These are phyloP conservation scores for Macrocybe sp. DNA, from an alignment of 1,284 basidiomycete species.

Conservation along the genomic window DNA sequence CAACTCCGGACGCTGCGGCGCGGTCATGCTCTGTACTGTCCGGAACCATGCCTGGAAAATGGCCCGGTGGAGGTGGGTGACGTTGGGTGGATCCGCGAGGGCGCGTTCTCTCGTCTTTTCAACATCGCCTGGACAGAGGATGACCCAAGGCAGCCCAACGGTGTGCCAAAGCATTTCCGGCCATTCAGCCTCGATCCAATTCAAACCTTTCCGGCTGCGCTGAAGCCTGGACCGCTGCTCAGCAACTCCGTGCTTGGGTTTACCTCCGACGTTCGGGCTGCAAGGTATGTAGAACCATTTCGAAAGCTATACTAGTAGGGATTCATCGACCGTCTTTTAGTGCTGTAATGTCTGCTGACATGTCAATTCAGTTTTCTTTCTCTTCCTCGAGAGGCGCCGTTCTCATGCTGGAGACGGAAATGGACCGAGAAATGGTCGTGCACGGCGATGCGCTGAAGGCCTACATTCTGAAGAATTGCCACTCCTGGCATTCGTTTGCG, in stretches of 20 bases:
- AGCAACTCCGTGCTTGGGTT: conserved; percentile 7
- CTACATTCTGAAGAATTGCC: neutral
- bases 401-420: conserved; percentile 6
- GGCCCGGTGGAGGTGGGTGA: conserved; percentile 10
- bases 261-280: conserved; percentile 2
- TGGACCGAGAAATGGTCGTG: conserved; percentile 2
- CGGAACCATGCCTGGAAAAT: conserved; percentile 8
- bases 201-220: conserved; percentile 2
- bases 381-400: conserved; percentile 8
- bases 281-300: conserved; percentile 1
- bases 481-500: conserved; percentile 1
- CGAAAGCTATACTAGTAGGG: neutral
- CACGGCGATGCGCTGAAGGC: conserved; percentile 1
- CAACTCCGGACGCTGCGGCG: conserved; percentile 6
- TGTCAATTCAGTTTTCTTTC: conserved; percentile 7
- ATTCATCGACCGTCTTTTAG: neutral
- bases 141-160: conserved; percentile 8
- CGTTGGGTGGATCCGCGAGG: conserved; percentile 7
- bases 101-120: conserved; percentile 11
- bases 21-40: conserved; percentile 11
- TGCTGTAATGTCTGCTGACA: conserved; percentile 4
- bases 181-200: conserved; percentile 7
- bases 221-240: conserved; percentile 12
- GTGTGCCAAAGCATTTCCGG: conserved; percentile 8
- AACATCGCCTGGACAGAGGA: conserved; percentile 6